Base-by-base conservation (phyloP, 1,139 yeast species). In the Chernovozyma aurita region DNA sequence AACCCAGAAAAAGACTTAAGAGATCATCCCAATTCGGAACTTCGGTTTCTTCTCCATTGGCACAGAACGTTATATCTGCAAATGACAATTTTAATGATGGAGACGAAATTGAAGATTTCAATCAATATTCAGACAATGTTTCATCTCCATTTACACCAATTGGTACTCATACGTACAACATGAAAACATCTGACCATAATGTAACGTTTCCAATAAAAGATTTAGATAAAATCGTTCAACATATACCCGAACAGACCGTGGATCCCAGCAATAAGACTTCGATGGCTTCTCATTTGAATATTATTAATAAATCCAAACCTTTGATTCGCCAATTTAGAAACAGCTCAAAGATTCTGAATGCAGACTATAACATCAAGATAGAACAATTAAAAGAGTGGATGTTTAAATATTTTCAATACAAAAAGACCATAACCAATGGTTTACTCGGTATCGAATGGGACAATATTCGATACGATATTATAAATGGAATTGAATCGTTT, bases 381-480 rank as follows among this genome's bases (percentile, higher is more conserved):
- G 52, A 54, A 22, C 47, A 53, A 16, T 50, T 65, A 34, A 57
- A 56, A 2, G 55, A 53, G 21, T 63, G 71, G 70, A 48, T 68
- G 18, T 48, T 51, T 42, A 56, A 59, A 29, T 66, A 59, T 46
- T 69, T 70, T 50, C 65, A 58, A 37, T 65, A 65, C 42, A 68
- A 64, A 37, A 66, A 64, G 42, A 51, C 63, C 3, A 52, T 58
- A n/a, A 60, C 61, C 2, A 64, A 63, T 47, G 68, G 68, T 21
- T 47, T 68, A 16, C 41, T 67, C 21, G 72, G 65, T 1, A 62
- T 70, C 47, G 74, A 67, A 48, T 70, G 73, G 74, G 74, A 70
- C 41, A 70, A 65, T 37, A 61, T 69, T 29, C 50, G 74, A 26
- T 57, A 61, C 36, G 76, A 70, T 31, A 46, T 68, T 30, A 44